phyloP scores from a whole-genome alignment of 305 asterid genomes.

The Fraxinus platypoda region DNA sequence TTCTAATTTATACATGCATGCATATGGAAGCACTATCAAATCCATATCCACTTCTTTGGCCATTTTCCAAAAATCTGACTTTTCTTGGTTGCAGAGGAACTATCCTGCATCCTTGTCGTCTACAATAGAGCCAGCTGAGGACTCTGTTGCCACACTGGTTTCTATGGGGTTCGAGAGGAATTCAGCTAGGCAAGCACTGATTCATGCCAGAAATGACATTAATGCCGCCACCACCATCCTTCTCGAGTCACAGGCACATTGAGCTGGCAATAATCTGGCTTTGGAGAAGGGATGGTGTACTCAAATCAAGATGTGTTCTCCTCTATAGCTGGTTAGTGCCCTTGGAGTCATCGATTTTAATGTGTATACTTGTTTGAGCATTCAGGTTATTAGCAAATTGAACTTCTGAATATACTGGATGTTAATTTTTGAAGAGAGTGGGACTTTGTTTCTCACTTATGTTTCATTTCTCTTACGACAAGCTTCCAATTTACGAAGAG shows the following conservation, averaged over 20 bases:
- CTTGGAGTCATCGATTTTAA: background rate
- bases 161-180: slow-evolving; percentile 94
- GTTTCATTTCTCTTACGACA: background rate
- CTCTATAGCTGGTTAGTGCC: background rate
- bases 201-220: slow-evolving; percentile 78
- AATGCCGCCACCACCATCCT: slow-evolving; percentile 91
- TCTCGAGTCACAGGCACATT: slow-evolving; percentile 70
- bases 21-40: background rate
- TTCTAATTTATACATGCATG: background rate
- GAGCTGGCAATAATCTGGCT: slow-evolving; percentile 8
- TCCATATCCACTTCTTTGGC: background rate
- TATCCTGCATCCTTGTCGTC: slow-evolving; percentile 48
- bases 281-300: background rate
- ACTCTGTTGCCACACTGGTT: slow-evolving; percentile 66
- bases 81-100: slow-evolving; percentile 48
- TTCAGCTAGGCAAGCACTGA: slow-evolving; percentile 89
- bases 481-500: background rate
- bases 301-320: slow-evolving; percentile 6
- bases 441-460: background rate
- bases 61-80: background rate
- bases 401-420: background rate
- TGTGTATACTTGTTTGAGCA: background rate
- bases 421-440: background rate
- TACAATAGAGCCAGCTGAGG: slow-evolving; percentile 71
- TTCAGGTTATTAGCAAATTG: slow-evolving; percentile 19